phyloP scores from a whole-genome alignment of 73 alveolate genomes.

The Tetrahymena elliotti region DNA sequence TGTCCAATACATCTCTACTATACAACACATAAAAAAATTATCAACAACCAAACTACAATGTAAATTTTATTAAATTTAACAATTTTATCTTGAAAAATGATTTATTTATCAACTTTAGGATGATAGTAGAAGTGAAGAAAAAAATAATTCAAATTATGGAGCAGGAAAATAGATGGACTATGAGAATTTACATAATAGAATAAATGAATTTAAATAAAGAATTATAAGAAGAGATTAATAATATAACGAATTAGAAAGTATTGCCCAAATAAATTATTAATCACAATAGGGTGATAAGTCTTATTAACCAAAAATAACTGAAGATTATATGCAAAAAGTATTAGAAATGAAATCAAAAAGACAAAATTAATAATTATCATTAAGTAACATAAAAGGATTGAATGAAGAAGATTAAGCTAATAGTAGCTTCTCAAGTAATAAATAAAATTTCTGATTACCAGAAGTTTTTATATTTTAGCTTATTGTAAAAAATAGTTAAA shows the following conservation, averaged over 20 bases:
- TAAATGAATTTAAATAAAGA: background rate
- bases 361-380: background rate
- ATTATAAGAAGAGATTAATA: background rate
- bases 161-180: background rate
- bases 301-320: background rate
- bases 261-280: background rate
- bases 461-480: background rate
- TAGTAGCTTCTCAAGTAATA: background rate
- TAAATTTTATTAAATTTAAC: background rate
- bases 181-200: background rate
- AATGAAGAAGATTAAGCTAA: background rate
- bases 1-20: background rate
- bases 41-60: background rate
- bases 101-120: too few species aligned
- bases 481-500: background rate
- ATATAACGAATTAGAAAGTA: background rate
- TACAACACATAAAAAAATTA: background rate
- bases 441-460: background rate
- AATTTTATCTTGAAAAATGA: too few species aligned
- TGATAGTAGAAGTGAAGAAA: background rate
- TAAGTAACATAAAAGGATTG: background rate
- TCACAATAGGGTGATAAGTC: background rate
- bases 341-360: background rate
- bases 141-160: background rate
- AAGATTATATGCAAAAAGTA: background rate